These are phyloP conservation scores for Epichloe scottii DNA, from an alignment of 2,329 filamentous ascomycete genomes.

Conservation along the genomic window DNA sequence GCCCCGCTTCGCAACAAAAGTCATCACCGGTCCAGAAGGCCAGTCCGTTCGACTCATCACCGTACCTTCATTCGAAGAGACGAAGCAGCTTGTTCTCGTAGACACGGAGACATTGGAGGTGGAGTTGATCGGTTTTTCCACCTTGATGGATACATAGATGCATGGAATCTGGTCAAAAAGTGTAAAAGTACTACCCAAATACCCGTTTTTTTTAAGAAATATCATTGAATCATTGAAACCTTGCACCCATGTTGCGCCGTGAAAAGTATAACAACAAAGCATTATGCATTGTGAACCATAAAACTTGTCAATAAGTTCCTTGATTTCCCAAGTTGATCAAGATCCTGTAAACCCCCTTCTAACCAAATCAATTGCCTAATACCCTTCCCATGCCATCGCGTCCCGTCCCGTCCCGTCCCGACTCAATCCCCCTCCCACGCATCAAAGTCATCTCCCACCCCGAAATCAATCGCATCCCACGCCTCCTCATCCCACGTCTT, in stretches of 20 bases:
- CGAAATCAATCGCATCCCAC: not conserved
- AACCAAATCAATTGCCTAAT: too few relatives aligned
- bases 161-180: not conserved
- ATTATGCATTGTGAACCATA: too few relatives aligned
- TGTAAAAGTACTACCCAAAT: not conserved
- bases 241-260: too few relatives aligned
- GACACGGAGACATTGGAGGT: slow-evolving; percentile 78
- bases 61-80: slow-evolving; percentile 69
- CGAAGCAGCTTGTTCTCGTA: slow-evolving; percentile 67
- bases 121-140: slow-evolving; percentile 50
- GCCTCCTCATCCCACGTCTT: not conserved
- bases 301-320: too few relatives aligned
- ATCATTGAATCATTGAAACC: too few relatives aligned
- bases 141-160: not conserved
- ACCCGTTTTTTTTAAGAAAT: not conserved
- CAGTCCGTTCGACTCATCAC: slow-evolving; percentile 68
- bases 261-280: too few relatives aligned
- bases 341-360: too few relatives aligned
- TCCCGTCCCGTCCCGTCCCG: not conserved
- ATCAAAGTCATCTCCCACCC: not conserved
- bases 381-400: too few relatives aligned
- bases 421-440: not conserved
- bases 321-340: too few relatives aligned
- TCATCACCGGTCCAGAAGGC: slow-evolving; percentile 53
- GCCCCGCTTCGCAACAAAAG: slow-evolving; percentile 59